Percentiles rank a stretch among this genome's conserved stretches.
These are phyloP conservation scores for Phtheirospermum japonicum DNA, from an alignment of 257 asterid genomes.

Conservation along the genomic window DNA sequence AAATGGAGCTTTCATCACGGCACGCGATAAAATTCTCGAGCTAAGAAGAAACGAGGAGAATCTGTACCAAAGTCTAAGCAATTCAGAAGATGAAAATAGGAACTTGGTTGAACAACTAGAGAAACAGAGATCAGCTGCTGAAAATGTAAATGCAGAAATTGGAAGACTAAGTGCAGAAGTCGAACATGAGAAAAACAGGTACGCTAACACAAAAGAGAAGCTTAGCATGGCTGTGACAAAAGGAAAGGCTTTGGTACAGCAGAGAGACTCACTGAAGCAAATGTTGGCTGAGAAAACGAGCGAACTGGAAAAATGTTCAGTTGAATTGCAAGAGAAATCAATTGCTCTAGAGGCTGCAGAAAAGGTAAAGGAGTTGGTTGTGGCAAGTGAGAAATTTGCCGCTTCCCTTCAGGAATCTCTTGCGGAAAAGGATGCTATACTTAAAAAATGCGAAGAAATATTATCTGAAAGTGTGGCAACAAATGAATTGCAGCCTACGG, in stretches of 20 bases:
- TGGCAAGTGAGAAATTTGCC: constrained; percentile 45
- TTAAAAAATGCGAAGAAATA: constrained; percentile 67
- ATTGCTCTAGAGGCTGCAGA: constrained; percentile 68
- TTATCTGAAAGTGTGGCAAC: constrained; percentile 42
- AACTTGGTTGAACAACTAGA: constrained; percentile 61
- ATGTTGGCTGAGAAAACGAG: constrained; percentile 72
- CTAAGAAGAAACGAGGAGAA: constrained; percentile 51
- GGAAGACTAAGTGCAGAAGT: constrained; percentile 59
- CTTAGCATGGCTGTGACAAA: constrained; percentile 95
- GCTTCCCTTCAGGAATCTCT: constrained; percentile 68
- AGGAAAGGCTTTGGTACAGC: constrained; percentile 98
- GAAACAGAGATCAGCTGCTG: constrained; percentile 49
- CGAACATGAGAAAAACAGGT: constrained; percentile 75
- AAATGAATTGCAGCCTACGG: constrained; percentile 48
- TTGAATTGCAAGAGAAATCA: constrained; percentile 71
- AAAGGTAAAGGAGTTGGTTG: constrained; percentile 48
- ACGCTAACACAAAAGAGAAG: constrained; percentile 88
- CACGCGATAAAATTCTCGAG: constrained; percentile 53
- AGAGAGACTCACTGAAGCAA: constrained; percentile 82
- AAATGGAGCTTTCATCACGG: constrained; percentile 42
- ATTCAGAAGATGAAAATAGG: constrained; percentile 52
- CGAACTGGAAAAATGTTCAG: constrained; percentile 53
- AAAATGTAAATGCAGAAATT: constrained; percentile 57
- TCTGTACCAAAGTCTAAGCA: constrained; percentile 47
- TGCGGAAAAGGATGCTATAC: constrained; percentile 52